Percentiles rank a stretch among this genome's conserved stretches.
phyloP scores from a whole-genome alignment of 2,329 filamentous ascomycete genomes.

The Ophiosphaerella korrae region DNA sequence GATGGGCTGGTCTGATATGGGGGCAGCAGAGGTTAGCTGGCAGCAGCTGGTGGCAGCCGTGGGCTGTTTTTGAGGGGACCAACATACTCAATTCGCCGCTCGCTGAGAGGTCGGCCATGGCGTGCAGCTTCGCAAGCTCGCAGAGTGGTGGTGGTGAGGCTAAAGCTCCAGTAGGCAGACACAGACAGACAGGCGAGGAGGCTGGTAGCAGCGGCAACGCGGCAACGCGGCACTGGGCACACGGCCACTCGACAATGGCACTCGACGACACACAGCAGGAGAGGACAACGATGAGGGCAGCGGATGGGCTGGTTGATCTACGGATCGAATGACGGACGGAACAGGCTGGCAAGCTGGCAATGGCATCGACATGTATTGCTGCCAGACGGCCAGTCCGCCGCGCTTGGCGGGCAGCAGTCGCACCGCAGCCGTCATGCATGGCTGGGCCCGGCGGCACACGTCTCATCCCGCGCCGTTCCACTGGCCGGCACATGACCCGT shows the following conservation, averaged over 20 bases:
- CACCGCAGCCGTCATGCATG: constrained; percentile 28
- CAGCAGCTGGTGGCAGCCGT: background rate
- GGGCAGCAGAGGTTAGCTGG: constrained; percentile 21
- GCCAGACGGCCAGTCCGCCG: background rate
- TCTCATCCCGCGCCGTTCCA: constrained; percentile 11
- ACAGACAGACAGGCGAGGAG: constrained; percentile 1
- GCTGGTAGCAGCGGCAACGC: too few relatives aligned
- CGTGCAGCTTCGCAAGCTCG: constrained; percentile 23
- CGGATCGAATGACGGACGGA: constrained; percentile 1
- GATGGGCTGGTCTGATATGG: constrained; percentile 54
- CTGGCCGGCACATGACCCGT: constrained; percentile 18
- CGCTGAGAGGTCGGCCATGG: constrained; percentile 44
- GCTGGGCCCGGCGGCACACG: constrained; percentile 12
- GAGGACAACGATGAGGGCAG: too few relatives aligned
- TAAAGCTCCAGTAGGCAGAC: constrained; percentile 28
- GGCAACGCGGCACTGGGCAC: too few relatives aligned
- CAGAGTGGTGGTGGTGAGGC: constrained; percentile 32
- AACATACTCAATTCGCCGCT: constrained; percentile 45
- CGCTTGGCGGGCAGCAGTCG: constrained; percentile 12
- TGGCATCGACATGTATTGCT: constrained; percentile 6
- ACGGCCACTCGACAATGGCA: too few relatives aligned
- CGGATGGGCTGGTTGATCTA: constrained; percentile 2
- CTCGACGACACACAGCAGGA: too few relatives aligned
- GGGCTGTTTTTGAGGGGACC: constrained; percentile 18
- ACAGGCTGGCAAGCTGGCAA: too few relatives aligned